A percentile compares a stretch with the other conserved stretches of the same genome.
These are phyloP conservation scores for Arabis hirsuta DNA, from an alignment of 345 rosid genomes.

Conservation along the genomic window DNA sequence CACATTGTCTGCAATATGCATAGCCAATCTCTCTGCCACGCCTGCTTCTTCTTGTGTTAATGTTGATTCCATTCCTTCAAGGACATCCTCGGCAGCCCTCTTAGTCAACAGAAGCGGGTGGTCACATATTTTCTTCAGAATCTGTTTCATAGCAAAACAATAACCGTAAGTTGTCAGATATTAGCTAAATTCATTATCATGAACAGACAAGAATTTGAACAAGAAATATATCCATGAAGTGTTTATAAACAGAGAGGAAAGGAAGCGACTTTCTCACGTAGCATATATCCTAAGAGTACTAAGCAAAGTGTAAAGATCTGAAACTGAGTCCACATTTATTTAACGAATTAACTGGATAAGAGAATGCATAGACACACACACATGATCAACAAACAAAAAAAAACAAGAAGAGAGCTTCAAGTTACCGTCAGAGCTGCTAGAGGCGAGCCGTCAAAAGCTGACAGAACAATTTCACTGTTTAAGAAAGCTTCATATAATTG, in stretches of 20 bases:
- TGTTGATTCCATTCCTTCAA: constrained; percentile 92
- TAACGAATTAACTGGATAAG: constrained; percentile 13
- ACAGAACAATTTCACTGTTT: constrained; percentile 87
- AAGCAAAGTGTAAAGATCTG: constrained; percentile 12
- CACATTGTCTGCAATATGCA: constrained; percentile 83
- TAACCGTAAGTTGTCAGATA: constrained; percentile 15
- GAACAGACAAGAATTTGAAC: constrained; percentile 21
- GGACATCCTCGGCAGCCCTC: constrained; percentile 60
- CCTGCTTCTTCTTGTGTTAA: constrained; percentile 78
- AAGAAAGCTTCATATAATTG: constrained; percentile 90
- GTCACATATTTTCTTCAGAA: constrained; percentile 83
- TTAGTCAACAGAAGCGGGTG: constrained; percentile 50
- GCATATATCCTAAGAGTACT: constrained; percentile 12
- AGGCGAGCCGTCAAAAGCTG: constrained; percentile 97
- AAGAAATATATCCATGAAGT: constrained; percentile 3
- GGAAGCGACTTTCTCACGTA: constrained; percentile 8
- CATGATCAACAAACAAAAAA: constrained; percentile 13
- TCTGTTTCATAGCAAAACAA: constrained; percentile 58
- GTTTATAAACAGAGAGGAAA: constrained; percentile 10
- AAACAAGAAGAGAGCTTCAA: constrained; percentile 21
- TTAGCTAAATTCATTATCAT: not conserved
- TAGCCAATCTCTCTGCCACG: constrained; percentile 87
- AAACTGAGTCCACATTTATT: constrained; percentile 12
- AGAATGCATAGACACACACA: constrained; percentile 3
- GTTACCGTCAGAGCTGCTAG: constrained; percentile 96